phyloP scores from a whole-genome alignment of 148 eudicot species.

The Beta vulgaris region DNA sequence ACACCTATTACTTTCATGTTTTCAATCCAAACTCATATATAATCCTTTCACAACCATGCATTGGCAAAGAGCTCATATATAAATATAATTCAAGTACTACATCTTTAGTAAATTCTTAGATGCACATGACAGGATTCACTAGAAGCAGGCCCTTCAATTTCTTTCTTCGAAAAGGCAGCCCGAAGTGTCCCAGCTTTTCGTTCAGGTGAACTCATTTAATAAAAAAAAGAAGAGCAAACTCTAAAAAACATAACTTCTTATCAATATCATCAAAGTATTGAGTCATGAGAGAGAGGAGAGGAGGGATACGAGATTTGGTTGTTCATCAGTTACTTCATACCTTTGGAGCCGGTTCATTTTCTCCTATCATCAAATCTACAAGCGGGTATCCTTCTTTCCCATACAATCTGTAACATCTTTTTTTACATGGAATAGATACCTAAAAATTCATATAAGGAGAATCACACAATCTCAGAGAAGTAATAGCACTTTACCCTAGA shows the following conservation, averaged over 20 bases:
- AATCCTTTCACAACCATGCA: background rate
- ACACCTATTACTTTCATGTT: background rate
- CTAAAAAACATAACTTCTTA: too few species aligned
- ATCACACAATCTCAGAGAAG: slow-evolving; percentile 5
- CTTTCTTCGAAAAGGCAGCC: too few species aligned
- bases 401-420: slow-evolving; percentile 80
- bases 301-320: background rate
- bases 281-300: too few species aligned
- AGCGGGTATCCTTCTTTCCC: slow-evolving; percentile 90
- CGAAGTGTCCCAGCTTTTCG: background rate
- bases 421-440: slow-evolving; percentile 98
- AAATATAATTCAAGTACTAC: too few species aligned
- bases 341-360: slow-evolving; percentile 93
- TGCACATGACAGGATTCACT: background rate
- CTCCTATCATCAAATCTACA: slow-evolving; percentile 89
- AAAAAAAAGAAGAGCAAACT: background rate
- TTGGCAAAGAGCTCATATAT: background rate
- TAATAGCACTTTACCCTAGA: slow-evolving; percentile 2
- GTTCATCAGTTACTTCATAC: slow-evolving; percentile 30
- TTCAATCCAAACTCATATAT: background rate
- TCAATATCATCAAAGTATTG: too few species aligned
- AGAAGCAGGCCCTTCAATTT: background rate
- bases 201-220: background rate
- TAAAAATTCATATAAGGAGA: slow-evolving; percentile 28
- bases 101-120: background rate